Percentiles rank a stretch among this genome's conserved stretches.
Evolutionary conservation across 176 grass and related monocot species (phyloP).

Genomic region (Oryza glaberrima): DNA sequence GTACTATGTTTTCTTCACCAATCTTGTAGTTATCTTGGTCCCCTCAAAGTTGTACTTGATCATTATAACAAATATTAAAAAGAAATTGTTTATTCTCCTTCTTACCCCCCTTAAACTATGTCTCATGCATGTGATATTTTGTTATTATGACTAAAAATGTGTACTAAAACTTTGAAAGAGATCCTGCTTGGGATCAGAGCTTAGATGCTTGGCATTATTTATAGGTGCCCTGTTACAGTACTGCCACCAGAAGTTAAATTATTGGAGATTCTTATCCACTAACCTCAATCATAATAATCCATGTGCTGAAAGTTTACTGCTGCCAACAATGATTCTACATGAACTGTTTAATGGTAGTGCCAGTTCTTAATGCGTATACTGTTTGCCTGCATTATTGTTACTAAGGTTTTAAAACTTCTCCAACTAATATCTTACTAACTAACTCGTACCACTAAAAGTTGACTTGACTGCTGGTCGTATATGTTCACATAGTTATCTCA

Average conservation of each 20-base stretch:
- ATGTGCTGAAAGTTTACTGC: constrained; percentile 53
- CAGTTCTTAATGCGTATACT: constrained; percentile 1
- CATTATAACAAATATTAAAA: constrained; percentile 52
- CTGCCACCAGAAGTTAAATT: constrained; percentile 40
- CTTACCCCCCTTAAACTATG: constrained; percentile 17
- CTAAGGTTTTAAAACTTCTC: neutral
- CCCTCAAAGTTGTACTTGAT: constrained; percentile 55
- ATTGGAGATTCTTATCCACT: constrained; percentile 55
- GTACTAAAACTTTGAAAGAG: constrained; percentile 14
- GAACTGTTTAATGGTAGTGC: neutral
- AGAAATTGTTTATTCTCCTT: constrained; percentile 16
- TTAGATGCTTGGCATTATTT: constrained; percentile 34
- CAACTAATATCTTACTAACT: neutral
- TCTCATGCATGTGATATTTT: constrained; percentile 21
- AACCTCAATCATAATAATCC: constrained; percentile 51
- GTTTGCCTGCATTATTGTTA: neutral
- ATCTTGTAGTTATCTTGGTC: constrained; percentile 53
- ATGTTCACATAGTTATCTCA: neutral
- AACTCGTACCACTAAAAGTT: neutral
- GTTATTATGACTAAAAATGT: constrained; percentile 27
- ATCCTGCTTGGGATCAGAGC: constrained; percentile 44
- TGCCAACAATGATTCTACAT: constrained; percentile 26
- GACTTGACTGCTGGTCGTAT: neutral
- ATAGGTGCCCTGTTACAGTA: constrained; percentile 40
- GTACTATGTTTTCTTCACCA: constrained; percentile 49